Conservation (phyloP, 2,329 filamentous ascomycete species). For the Lachnellula cervina region DNA sequence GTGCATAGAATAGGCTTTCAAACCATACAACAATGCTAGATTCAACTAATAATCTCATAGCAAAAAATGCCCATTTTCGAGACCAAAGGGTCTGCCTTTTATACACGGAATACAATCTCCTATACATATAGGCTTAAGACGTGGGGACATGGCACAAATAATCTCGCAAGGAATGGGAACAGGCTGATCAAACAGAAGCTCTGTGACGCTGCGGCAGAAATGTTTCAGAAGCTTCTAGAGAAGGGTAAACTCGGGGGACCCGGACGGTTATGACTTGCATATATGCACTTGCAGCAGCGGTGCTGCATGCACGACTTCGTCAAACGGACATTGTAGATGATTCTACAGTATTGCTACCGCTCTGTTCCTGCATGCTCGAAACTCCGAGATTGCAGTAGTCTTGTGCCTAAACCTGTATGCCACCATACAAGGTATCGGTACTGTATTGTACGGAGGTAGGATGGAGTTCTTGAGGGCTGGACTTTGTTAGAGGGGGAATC, state of each 20-base stretch:
- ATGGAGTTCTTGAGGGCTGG: no score
- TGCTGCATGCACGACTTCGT: background rate
- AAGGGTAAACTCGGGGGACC: constrained; percentile 12
- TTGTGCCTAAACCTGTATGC: background rate
- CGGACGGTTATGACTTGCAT: constrained; percentile 13
- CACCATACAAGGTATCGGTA: background rate
- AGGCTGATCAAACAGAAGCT: constrained; percentile 11
- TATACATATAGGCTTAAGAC: background rate
- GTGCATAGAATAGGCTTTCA: background rate
- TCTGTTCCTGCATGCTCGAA: constrained; percentile 10
- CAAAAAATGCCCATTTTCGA: background rate
- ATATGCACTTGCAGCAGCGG: constrained; percentile 1
- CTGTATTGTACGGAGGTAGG: no score
- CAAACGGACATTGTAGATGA: no score
- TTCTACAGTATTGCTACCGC: constrained; percentile 3
- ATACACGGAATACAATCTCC: background rate
- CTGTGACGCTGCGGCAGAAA: constrained; percentile 9
- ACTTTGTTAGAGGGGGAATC: no score
- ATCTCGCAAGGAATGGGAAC: background rate
- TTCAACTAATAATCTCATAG: background rate
- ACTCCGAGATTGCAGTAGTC: constrained; percentile 1
- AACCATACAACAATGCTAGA: background rate
- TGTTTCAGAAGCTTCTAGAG: constrained; percentile 15
- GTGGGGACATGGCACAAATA: background rate
- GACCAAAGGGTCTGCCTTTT: background rate